Conservation (phyloP, 805 yeast species). For the Myxozyma melibiosi region DNA sequence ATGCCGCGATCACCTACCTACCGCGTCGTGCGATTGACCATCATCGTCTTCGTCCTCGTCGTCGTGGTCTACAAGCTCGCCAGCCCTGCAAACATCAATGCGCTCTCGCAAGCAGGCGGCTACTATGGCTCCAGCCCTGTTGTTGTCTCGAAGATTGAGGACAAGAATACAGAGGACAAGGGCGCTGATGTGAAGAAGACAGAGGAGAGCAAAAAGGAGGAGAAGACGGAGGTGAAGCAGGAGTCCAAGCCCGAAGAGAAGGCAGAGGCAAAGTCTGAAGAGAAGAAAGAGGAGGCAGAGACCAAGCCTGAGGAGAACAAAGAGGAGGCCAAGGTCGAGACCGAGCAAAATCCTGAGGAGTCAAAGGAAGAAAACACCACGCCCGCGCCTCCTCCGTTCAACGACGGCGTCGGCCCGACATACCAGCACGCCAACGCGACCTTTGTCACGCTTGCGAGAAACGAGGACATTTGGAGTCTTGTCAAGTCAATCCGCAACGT, state of each 20-base stretch:
- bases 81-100: slow-evolving; percentile 12
- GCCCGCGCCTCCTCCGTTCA: slow-evolving; percentile 10
- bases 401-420: slow-evolving; percentile 16
- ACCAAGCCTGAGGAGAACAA: not conserved
- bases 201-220: not conserved
- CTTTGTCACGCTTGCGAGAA: slow-evolving; percentile 70
- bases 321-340: not conserved
- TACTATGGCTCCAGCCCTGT: slow-evolving; percentile 4
- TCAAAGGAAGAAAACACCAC: not conserved
- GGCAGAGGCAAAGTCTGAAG: not conserved
- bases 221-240: not conserved
- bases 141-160: not conserved
- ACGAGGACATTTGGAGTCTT: slow-evolving; percentile 60
- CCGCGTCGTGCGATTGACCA: slow-evolving; percentile 24
- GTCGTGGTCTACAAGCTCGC: slow-evolving; percentile 24
- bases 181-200: not conserved
- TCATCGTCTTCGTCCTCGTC: slow-evolving; percentile 17
- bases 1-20: slow-evolving; percentile 24
- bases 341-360: not conserved
- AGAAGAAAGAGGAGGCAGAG: slow-evolving; percentile 5
- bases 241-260: slow-evolving; percentile 2
- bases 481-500: slow-evolving; percentile 64
- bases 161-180: slow-evolving; percentile 2
- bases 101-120: slow-evolving; percentile 25
- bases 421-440: slow-evolving; percentile 54